phyloP scores from a whole-genome alignment of 2,329 filamentous ascomycete species.

The Talaromyces sp. region DNA sequence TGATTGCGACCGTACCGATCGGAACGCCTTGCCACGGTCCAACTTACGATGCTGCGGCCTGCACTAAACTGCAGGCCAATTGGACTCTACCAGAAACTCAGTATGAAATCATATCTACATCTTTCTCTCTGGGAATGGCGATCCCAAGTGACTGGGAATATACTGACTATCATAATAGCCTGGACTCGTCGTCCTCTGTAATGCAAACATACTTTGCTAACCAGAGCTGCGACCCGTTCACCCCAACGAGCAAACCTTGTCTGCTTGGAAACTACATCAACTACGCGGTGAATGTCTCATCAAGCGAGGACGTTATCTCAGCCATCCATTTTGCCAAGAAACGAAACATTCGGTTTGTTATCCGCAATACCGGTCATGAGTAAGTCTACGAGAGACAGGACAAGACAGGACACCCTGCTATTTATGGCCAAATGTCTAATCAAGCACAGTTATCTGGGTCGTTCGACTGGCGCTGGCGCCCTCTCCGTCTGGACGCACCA shows the following conservation, averaged over 20 bases:
- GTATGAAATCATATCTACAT: constrained; percentile 29
- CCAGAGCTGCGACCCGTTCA: constrained; percentile 48
- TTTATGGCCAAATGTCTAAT: not conserved
- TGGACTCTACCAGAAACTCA: constrained; percentile 54
- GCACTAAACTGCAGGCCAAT: constrained; percentile 41
- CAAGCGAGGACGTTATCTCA: constrained; percentile 25
- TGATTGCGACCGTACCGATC: constrained; percentile 58
- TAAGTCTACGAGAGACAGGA: not conserved
- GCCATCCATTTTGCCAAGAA: constrained; percentile 46
- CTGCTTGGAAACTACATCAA: constrained; percentile 31
- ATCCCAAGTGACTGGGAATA: no score
- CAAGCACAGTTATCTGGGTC: constrained; percentile 3
- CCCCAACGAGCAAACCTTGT: constrained; percentile 31
- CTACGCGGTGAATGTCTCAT: constrained; percentile 43
- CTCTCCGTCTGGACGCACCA: constrained; percentile 38
- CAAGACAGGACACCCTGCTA: no score
- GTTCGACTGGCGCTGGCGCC: constrained; percentile 59
- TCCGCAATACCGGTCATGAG: constrained; percentile 48
- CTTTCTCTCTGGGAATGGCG: not conserved
- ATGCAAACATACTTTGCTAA: constrained; percentile 46
- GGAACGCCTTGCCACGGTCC: constrained; percentile 57
- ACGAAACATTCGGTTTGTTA: constrained; percentile 55
- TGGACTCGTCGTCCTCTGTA: constrained; percentile 55
- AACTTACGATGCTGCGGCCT: constrained; percentile 50
- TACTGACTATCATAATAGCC: constrained; percentile 47